Evolutionary conservation across 495 filamentous ascomycete species (phyloP), one percentile per base, ranked within the genome.

Genomic region (Cudoniella acicularis): DNA sequence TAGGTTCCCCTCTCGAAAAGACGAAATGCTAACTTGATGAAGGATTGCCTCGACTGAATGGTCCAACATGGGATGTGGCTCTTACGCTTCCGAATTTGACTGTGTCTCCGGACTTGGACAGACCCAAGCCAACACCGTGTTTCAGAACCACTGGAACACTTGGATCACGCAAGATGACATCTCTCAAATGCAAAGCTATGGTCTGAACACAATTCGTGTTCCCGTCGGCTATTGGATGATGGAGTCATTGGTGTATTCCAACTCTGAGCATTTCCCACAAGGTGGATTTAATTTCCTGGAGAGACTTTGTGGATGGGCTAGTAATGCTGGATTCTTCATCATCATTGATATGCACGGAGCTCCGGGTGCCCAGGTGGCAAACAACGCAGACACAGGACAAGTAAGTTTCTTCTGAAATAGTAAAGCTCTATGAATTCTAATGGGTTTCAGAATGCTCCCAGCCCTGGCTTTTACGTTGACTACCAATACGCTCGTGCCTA

Each of bases 291-390:
- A 64, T 3, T 84, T 82, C 65, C 70, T 87, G 17, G 72, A 82
- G 61, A 69, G 72, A 16, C 52, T 87, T 0, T 83, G 80, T 48
- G 75, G 73, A 10, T 83, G 79, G 83, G 81, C 80, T 2, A 75
- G 72, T 25, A 74, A 83, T 52, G 70, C 72, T 1, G 81, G 80
- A 0, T 56, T 87, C 43, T 87, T 86, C 64, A 77, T 87, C 55
- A 85, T 88, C 48, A 76, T 87, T 55, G 85, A 85, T 58, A 69
- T 86, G 16, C 83, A 87, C 61, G 84, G 81, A n/a, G 83, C 79
- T 0, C 83, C 85, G 0, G 84, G 80, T 13, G 78, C 80, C 0
- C 84, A 88, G 57, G 67, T 72, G 16, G 55, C 77, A 0, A 48
- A 70, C 1, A 76, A 87, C 47, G 57, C 79, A 9, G 77, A 76